Evolutionary conservation across 257 asterid species (phyloP), one percentile per base, ranked within the genome.

Genomic region (Ajuga chamaepitys): DNA sequence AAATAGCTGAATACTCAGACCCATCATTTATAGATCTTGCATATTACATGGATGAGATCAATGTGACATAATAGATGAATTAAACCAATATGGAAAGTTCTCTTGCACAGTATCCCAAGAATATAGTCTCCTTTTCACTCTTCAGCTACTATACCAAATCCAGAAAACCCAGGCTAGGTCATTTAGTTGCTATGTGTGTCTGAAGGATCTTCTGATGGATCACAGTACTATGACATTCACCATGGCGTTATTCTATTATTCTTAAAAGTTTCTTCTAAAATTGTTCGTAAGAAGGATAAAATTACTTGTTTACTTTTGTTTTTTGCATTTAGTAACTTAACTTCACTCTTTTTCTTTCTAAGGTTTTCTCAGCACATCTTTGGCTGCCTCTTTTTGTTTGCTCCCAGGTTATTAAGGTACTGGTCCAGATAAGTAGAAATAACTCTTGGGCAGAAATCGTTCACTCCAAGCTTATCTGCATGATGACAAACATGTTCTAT

Each of bases 361-460:
- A 47, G 14, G n/a, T 40, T 66, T 21, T 62, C 61, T 65, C 44
- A 34, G 46, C 58, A 14, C 41, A 54, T 14, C 1, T 20, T 35
- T 30, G 47, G 52, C 51, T 42, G 37, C n/a, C 25, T n/a, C n/a
- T 50, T 66, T 62, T 53, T 48, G 48, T 51, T 44, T 74, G 70
- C 52, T 70, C 70, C 45, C 86, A 94, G 99, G 98, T 94, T 70
- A 82, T 94, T 61, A 85, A 88, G 82, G 89, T 77, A 71, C 91
- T 94, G 54, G 78, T 86, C 81, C 82, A 75, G 70, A 85, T 88
- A 64, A 90, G 99, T 76, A 81, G 95, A 78, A 86, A 78, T 74
- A 83, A 94, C 77, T 86, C 89, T 38, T 94, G 99, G 99, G 96
- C 97, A 24, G 96, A 88, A 82, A 84, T 88, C 69, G 95, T 94